phyloP scores from a whole-genome alignment of 176 grass and related monocot genomes.

The Alopecurus myosuroides region DNA sequence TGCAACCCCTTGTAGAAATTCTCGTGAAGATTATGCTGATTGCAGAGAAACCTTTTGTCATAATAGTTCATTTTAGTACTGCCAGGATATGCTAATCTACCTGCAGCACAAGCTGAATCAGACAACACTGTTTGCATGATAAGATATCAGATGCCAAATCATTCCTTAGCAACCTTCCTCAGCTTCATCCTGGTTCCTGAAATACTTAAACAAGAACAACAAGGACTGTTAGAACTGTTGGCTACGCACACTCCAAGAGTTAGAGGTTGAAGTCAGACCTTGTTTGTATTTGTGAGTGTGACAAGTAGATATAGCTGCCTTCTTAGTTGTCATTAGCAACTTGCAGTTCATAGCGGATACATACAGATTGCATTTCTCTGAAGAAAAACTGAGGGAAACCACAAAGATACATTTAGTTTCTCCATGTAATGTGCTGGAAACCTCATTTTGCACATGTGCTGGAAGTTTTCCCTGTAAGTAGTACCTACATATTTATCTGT shows the following conservation, averaged over 20 bases:
- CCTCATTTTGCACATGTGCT: neutral
- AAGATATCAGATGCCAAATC: conserved; percentile 47
- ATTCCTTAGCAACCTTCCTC: conserved; percentile 52
- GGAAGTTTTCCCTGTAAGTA: conserved; percentile 3
- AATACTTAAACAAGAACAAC: conserved; percentile 44
- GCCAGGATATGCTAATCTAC: neutral
- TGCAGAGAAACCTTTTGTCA: neutral
- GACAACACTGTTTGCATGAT: conserved; percentile 36
- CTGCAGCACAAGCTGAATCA: neutral
- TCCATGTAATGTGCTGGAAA: neutral
- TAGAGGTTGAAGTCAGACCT: neutral
- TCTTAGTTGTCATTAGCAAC: neutral
- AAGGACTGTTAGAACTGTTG: conserved; percentile 39
- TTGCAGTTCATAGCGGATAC: conserved; percentile 9
- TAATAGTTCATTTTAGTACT: neutral
- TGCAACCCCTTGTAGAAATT: neutral
- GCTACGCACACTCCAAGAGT: neutral
- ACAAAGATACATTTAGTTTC: neutral
- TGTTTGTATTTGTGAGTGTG: neutral
- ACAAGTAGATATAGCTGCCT: neutral
- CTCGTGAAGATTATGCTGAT: neutral
- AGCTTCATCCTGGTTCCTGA: conserved; percentile 67
- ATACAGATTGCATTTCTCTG: conserved; percentile 12
- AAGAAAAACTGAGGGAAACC: neutral
- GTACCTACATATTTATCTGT: neutral